Evolutionary conservation across 495 filamentous ascomycete genomes (phyloP).

Genomic region (Xylaria acuta): DNA sequence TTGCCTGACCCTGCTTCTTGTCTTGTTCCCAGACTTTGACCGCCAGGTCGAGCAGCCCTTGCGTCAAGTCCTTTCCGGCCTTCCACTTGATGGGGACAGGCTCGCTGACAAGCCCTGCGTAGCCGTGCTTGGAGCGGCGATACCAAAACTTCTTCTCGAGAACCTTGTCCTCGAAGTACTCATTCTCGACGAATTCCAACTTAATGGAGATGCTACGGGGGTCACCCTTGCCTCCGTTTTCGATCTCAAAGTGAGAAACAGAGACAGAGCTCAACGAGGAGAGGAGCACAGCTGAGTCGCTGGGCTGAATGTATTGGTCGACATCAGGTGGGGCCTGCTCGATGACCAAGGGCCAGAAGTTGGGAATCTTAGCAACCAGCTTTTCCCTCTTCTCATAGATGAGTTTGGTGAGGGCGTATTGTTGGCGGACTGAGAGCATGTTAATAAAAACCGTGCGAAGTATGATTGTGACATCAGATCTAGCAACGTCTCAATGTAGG

Average conservation of each 20-base stretch:
- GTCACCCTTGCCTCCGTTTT: constrained; percentile 61
- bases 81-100: constrained; percentile 91
- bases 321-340: constrained; percentile 82
- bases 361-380: constrained; percentile 68
- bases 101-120: constrained; percentile 77
- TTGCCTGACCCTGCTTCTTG: constrained; percentile 47
- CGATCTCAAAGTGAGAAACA: constrained; percentile 79
- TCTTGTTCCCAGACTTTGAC: constrained; percentile 71
- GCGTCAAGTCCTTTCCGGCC: constrained; percentile 78
- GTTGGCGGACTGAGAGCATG: constrained; percentile 59
- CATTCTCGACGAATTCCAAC: constrained; percentile 71
- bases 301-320: constrained; percentile 81
- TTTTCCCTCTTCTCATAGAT: constrained; percentile 76
- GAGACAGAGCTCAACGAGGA: constrained; percentile 64
- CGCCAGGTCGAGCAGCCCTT: constrained; percentile 75
- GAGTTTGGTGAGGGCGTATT: constrained; percentile 57
- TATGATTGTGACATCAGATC: neutral
- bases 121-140: constrained; percentile 68
- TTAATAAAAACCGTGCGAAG: constrained; percentile 19
- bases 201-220: constrained; percentile 69
- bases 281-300: constrained; percentile 72
- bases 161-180: constrained; percentile 73
- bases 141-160: constrained; percentile 92
- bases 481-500: neutral
- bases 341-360: constrained; percentile 91